Conservation (phyloP, 139 green algal genomes). For the Chara braunii region DNA sequence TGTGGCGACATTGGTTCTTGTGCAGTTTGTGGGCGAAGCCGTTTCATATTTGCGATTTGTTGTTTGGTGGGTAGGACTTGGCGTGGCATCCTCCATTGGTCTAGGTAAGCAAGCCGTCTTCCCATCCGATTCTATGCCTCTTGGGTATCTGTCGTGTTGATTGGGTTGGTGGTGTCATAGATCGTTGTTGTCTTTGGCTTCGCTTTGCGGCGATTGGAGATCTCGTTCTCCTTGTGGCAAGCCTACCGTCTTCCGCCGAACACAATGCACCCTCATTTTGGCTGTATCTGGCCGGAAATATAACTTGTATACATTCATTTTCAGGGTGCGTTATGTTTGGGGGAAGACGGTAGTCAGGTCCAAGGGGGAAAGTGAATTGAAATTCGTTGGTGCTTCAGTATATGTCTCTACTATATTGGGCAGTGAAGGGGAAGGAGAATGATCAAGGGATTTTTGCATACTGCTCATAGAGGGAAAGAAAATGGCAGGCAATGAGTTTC, state of each 20-base stretch:
- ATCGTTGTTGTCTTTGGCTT: background rate
- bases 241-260: background rate
- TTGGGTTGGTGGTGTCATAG: background rate
- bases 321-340: no score
- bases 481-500: no score
- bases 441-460: no score
- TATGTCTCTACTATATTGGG: no score
- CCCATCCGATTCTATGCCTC: background rate
- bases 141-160: background rate
- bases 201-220: background rate
- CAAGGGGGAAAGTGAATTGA: no score
- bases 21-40: conserved; percentile 13
- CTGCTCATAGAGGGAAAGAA: no score
- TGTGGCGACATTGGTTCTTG: background rate
- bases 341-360: no score
- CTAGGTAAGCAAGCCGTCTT: conserved; percentile 14
- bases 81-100: conserved; percentile 34
- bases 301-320: no score
- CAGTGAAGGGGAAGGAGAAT: no score
- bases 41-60: conserved; percentile 8
- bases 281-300: background rate
- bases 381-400: no score
- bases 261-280: background rate
- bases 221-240: background rate
- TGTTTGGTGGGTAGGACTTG: conserved; percentile 28